These are phyloP conservation scores for Russula sp. DNA, from an alignment of 768 basidiomycete species.

Conservation along the genomic window DNA sequence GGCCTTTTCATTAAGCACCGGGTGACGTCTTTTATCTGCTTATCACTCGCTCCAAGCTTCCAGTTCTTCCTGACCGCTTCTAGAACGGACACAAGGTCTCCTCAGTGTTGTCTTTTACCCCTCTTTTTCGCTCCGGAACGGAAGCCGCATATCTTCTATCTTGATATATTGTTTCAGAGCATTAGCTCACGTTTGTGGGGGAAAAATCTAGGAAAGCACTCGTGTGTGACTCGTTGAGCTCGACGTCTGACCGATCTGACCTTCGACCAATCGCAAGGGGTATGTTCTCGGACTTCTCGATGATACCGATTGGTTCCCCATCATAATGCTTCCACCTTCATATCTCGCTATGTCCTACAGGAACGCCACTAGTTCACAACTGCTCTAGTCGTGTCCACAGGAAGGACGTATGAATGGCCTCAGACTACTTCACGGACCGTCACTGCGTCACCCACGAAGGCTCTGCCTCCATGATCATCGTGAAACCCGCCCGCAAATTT, in stretches of 20 bases:
- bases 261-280: neutral
- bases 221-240: neutral
- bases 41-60: slow-evolving; percentile 23
- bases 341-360: neutral
- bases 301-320: neutral
- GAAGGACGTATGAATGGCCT: neutral
- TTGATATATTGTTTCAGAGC: slow-evolving; percentile 17
- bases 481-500: slow-evolving; percentile 6
- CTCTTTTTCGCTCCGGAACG: neutral
- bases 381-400: neutral
- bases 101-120: slow-evolving; percentile 2
- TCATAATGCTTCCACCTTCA: slow-evolving; percentile 2
- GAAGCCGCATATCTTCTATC: slow-evolving; percentile 19
- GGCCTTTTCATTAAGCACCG: slow-evolving; percentile 14
- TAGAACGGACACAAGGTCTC: slow-evolving; percentile 15
- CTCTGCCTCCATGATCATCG: slow-evolving; percentile 9
- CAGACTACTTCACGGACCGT: slow-evolving; percentile 13
- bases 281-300: neutral
- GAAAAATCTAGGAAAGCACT: neutral
- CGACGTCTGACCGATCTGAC: neutral
- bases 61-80: slow-evolving; percentile 19
- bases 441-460: slow-evolving; percentile 14
- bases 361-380: slow-evolving; percentile 7
- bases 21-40: slow-evolving; percentile 6
- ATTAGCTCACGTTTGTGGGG: neutral